Conservation (phyloP, 345 rosid species). For the Brassica carinata region DNA sequence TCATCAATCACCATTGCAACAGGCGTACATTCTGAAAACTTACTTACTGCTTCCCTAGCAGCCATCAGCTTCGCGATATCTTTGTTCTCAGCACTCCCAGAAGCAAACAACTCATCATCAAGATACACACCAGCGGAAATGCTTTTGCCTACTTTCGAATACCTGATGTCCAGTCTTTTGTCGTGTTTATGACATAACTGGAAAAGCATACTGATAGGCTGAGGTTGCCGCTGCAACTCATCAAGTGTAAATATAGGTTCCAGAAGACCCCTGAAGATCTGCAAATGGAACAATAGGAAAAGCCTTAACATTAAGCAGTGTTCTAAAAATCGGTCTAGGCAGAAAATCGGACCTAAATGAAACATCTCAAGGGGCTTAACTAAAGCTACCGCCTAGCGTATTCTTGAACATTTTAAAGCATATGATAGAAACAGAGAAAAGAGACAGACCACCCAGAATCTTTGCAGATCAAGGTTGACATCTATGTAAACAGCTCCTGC, state of each 20-base stretch:
- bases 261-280: slow-evolving; percentile 68
- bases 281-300: slow-evolving; percentile 16
- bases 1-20: slow-evolving; percentile 19
- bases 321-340: background rate
- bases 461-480: slow-evolving; percentile 53
- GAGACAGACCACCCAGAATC: slow-evolving; percentile 64
- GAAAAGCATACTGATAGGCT: slow-evolving; percentile 64
- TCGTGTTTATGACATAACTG: slow-evolving; percentile 67
- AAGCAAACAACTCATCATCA: slow-evolving; percentile 54
- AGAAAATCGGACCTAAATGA: background rate
- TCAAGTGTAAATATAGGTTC: slow-evolving; percentile 68
- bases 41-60: slow-evolving; percentile 55
- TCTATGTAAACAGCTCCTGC: slow-evolving; percentile 78
- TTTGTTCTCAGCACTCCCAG: slow-evolving; percentile 58
- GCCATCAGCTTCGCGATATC: slow-evolving; percentile 74
- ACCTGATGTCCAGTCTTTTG: slow-evolving; percentile 51
- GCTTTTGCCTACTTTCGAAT: slow-evolving; percentile 36
- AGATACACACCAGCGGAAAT: slow-evolving; percentile 55
- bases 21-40: slow-evolving; percentile 40
- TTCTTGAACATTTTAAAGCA: background rate
- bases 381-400: too few relatives aligned
- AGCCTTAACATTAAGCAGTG: background rate
- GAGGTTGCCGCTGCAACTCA: slow-evolving; percentile 64
- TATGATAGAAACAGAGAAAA: background rate
- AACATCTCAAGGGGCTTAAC: too few relatives aligned